Evolutionary conservation across 805 yeast genomes (phyloP), one percentile per base, ranked within the genome.

Genomic region (Yamadazyma sp.): DNA sequence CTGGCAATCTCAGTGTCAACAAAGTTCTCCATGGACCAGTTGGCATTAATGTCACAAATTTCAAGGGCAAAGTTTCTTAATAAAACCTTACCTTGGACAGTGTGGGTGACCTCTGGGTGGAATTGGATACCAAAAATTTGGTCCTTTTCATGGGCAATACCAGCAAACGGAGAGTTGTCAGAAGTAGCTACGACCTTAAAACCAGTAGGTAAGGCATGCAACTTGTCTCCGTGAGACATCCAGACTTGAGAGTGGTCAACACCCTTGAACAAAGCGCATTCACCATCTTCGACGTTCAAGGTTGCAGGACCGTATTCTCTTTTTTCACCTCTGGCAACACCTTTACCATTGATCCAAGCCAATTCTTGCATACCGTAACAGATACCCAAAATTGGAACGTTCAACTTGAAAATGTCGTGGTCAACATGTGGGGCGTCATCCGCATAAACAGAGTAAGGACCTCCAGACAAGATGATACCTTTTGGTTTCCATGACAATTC

Each of bases 151-250:
- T 87, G 82, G 40, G 89, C 80, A 63, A 93, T 83, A 60, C 95
- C 98, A 54, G 96, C 95, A 69, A 58, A 93, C 41, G 98, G 99
- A 28, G 98, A 93, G 77, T 93, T 93, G 52, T 76, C 87, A 39
- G 96, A 84, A 28, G 88, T 80, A 38, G 97, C 99, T 45, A 90
- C 88, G 44, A 84, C 78, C 62, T 82, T 80, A 77, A 79, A 93
- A 26, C 95, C 96, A 30, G 77, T 75, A 54, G 99, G 99, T 52
- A 93, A 76, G 37, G 91, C 85, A 54, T 80, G 81, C 57, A 93
- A 76, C 74, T 93, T 93, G 70, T 93, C 99, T 59, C 96, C 96
- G 67, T 93, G 99, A 33, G 98, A 90, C 99, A 93, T 93, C 99
- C 99, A 93, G 46, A 93, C 97, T 62, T 84, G 90, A 42, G 95